These are phyloP conservation scores for Bodo saltans DNA, from an alignment of 78 protist genomes.

Conservation along the genomic window DNA sequence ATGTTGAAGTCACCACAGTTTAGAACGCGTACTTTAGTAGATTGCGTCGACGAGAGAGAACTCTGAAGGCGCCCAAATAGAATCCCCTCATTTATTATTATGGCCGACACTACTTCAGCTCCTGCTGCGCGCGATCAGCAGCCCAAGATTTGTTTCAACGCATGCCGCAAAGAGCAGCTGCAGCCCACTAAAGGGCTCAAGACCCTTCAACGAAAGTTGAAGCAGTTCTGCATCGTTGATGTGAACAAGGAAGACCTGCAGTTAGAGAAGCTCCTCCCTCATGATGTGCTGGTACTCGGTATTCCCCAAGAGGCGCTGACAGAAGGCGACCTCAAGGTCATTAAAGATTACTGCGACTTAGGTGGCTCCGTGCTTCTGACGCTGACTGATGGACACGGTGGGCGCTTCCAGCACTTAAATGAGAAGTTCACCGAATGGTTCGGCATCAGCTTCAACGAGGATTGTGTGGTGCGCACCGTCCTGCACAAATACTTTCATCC, in stretches of 20 bases:
- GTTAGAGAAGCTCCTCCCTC: neutral
- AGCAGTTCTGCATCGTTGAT: neutral
- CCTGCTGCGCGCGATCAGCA: neutral
- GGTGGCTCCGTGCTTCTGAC: constrained; percentile 60
- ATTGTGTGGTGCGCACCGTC: constrained; percentile 56
- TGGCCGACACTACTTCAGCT: too few species aligned
- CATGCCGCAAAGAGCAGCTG: constrained; percentile 2
- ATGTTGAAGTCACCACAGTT: too few species aligned
- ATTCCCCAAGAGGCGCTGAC: constrained; percentile 51
- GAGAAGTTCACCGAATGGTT: constrained; percentile 54
- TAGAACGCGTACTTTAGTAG: too few species aligned
- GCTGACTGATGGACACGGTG: constrained; percentile 62
- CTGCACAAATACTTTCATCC: constrained; percentile 66
- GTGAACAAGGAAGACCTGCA: neutral
- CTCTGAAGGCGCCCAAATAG: too few species aligned
- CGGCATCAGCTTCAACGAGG: constrained; percentile 61
- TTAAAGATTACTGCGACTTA: constrained; percentile 13
- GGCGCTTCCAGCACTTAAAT: constrained; percentile 34
- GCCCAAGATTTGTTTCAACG: constrained; percentile 13
- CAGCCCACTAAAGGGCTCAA: constrained; percentile 14
- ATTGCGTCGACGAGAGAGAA: too few species aligned
- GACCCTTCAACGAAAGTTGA: neutral
- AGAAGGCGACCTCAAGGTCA: constrained; percentile 31
- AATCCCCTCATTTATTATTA: too few species aligned
- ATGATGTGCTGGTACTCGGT: constrained; percentile 19